Conservation (phyloP, 495 filamentous ascomycete species). For the Aspergillus conjunctus region DNA sequence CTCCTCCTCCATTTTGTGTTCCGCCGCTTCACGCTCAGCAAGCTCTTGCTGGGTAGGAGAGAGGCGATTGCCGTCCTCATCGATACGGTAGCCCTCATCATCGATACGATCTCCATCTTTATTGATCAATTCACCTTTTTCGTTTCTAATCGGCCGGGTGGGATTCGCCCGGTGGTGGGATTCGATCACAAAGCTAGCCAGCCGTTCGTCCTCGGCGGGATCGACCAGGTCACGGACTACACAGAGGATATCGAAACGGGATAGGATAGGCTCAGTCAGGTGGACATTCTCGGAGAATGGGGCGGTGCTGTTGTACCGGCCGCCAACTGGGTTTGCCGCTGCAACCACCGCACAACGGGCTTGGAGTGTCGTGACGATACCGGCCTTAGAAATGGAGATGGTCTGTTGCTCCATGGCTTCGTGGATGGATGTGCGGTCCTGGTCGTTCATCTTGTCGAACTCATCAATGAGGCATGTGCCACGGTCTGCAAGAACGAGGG, state of each 20-base stretch:
- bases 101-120: conserved; percentile 56
- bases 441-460: conserved; percentile 99
- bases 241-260: conserved; percentile 97
- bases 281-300: conserved; percentile 96
- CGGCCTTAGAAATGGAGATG: conserved; percentile 99
- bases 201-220: conserved; percentile 88
- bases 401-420: conserved; percentile 99
- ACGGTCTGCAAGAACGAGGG: conserved; percentile 91
- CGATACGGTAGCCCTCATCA: conserved; percentile 48
- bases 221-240: conserved; percentile 98
- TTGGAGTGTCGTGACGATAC: conserved; percentile 96
- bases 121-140: conserved; percentile 63
- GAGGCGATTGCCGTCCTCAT: conserved; percentile 37
- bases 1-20: conserved; percentile 54
- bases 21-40: conserved; percentile 37
- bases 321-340: conserved; percentile 94
- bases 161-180: conserved; percentile 92
- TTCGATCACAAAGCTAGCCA: conserved; percentile 93
- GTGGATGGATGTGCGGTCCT: conserved; percentile 97
- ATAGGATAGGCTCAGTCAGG: conserved; percentile 95
- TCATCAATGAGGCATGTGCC: conserved; percentile 98
- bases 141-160: conserved; percentile 52
- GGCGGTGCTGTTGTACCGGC: conserved; percentile 94
- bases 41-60: conserved; percentile 41
- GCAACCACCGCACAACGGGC: conserved; percentile 98